Conservation (phyloP, 2,329 filamentous ascomycete species). For the Verticillium longisporum region DNA sequence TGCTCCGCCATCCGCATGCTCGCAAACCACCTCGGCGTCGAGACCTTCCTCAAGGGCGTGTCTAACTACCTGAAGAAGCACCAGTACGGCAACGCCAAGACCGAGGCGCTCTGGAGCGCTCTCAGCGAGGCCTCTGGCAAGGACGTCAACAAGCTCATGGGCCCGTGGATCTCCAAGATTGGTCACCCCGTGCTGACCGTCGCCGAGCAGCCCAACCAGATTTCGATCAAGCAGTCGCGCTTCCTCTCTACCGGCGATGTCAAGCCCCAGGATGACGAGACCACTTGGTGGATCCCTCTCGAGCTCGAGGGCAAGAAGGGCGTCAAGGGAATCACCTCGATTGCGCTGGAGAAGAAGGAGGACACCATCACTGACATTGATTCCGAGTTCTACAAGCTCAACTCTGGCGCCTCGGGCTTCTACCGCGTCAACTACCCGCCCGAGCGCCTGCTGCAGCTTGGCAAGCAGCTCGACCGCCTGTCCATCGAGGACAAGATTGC, state of each 20-base stretch:
- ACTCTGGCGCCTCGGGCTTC: constrained; percentile 79
- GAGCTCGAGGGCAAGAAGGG: constrained; percentile 71
- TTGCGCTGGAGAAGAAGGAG: constrained; percentile 68
- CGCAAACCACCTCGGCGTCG: constrained; percentile 78
- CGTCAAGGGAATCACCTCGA: constrained; percentile 52
- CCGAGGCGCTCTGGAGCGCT: constrained; percentile 84
- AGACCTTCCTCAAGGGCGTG: constrained; percentile 86
- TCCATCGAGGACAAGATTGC: constrained; percentile 88
- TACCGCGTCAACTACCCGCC: constrained; percentile 92
- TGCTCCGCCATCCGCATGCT: constrained; percentile 97
- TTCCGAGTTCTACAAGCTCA: constrained; percentile 86
- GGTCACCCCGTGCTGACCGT: constrained; percentile 89
- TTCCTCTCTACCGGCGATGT: constrained; percentile 91
- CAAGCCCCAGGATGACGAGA: constrained; percentile 83
- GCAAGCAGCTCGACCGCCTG: constrained; percentile 67
- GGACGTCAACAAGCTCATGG: constrained; percentile 83
- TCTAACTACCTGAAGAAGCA: constrained; percentile 83
- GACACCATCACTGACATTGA: constrained; percentile 70
- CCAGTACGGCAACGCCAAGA: constrained; percentile 84
- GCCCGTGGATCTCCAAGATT: constrained; percentile 91
- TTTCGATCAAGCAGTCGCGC: constrained; percentile 76
- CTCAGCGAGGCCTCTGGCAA: constrained; percentile 81
- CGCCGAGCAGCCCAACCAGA: constrained; percentile 73
- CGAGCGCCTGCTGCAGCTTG: constrained; percentile 73
- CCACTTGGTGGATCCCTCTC: constrained; percentile 92